Evolutionary conservation across 2,329 filamentous ascomycete species (phyloP), one percentile per base, ranked within the genome.

Genomic region (Apiospora rasikravindrae): DNA sequence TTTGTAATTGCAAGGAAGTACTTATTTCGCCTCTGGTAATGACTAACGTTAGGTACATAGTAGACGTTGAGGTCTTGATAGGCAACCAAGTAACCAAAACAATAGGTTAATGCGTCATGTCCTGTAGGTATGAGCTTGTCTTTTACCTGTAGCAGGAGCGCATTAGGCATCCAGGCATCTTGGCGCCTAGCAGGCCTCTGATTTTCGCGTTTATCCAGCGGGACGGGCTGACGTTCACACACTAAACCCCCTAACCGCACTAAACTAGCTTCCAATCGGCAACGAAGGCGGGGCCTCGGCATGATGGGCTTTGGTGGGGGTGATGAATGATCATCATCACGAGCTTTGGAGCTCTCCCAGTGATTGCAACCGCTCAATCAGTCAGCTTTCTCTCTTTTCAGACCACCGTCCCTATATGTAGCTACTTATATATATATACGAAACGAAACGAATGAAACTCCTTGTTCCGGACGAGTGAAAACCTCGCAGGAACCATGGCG

Each of bases 401-500:
- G 10, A 6, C 11, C 40, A 42, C 37, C n/a, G 44, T 68, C 40
- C 37, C 44, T 68, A 26, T 26, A 68, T 51, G 69, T 72, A 73
- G 73, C 71, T 61, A 72, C 72, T 68, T 40, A 1, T 42, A 22
- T 42, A 45, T 68, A 47, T 44, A 68, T 47, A 26, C 16, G 40
- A 68, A 29, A 26, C 16, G 40, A 68, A 29, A 13, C 66, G 66
- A 47, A 45, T 68, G 40, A 26, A 6, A 24, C 8, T 47, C 29
- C 16, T 69, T 26, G 29, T 57, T 29, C 42, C 40, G 26, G 57
- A 22, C 49, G 13, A 64, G 51, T 70, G 67, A 40, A 64, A 13
- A n/a, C 16, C n/a, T 8, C 40, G 37, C 29, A 40, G 19, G 57
- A 40, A 75, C 73, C 71, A 84, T 82, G 85, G 86, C 80, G 74